Base-by-base conservation (phyloP, 2,329 filamentous ascomycete species). In the Trichoderma citrinoviride region DNA sequence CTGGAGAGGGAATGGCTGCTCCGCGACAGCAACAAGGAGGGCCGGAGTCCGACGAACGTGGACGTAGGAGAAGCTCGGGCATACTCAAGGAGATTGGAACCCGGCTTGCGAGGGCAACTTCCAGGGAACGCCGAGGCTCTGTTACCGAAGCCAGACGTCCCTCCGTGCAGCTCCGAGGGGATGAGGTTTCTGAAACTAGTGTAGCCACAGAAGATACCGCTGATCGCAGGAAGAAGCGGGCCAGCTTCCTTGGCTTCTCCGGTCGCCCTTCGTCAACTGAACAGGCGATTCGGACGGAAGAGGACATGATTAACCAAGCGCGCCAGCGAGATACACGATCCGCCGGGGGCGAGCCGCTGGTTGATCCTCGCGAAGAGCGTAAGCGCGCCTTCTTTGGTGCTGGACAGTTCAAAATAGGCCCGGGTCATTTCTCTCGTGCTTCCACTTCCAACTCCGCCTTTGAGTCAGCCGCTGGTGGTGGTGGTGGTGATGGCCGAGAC, bases 21-120 rank as follows among this genome's bases (percentile, higher is more conserved):
- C 7, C n/a, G 14, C 37, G 40, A 44, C 58, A 53, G 49, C 58
- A 53, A 21, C 49, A 53, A 12, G 49, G 49, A 27, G 37, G 25
- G 1, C 40, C 49, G 10, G 58, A 62, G 14, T 74, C 75, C 7
- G 75, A 79, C 15, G 77, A 79, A 2, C 76, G 77, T 21, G 75
- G 73, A 17, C 75, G 74, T 8, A 70, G 74, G 63, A 77, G 75
- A 29, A 78, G 77, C 64, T 81, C 78, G 12, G 79, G 75, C 21
- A 72, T 85, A n/a, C 81, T 86, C 67, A 85, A 83, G 67, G 82
- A 83, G 17, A 75, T 84, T 58, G 80, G 82, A 3, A 79, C 77
- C 60, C 78, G 79, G 61, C 74, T 83, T 49, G 71, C 73, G 17
- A 74, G 76, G 5, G 71, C 71, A 7, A 74, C 72, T 2, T 74